Conservation (phyloP, 148 eudicot species). For the Dianthus caryophyllus region DNA sequence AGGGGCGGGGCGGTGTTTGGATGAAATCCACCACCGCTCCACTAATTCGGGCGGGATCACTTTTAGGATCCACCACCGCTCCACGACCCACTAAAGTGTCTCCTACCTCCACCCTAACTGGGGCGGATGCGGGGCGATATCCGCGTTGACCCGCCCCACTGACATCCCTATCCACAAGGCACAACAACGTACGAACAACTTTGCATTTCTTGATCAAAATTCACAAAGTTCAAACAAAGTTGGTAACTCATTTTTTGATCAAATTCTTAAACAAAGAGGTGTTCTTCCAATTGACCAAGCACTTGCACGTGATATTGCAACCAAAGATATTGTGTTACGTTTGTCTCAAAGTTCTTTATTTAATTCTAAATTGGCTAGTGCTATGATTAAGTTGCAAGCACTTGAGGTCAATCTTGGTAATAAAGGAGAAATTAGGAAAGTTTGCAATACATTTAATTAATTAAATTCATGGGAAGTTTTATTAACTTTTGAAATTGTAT, state of each 20-base stretch:
- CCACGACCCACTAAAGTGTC: too few species aligned
- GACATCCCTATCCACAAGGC: too few species aligned
- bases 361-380: conserved; percentile 14
- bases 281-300: conserved; percentile 25
- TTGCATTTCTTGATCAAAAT: conserved; percentile 22
- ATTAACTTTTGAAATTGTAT: too few species aligned
- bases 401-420: conserved; percentile 22
- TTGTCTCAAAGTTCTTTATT: conserved; percentile 7
- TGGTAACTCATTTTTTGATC: conserved; percentile 26
- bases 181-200: too few species aligned
- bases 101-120: too few species aligned
- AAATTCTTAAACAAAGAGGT: conserved; percentile 18
- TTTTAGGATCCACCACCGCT: too few species aligned
- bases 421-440: conserved; percentile 23
- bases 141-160: too few species aligned
- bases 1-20: too few species aligned
- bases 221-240: conserved; percentile 16
- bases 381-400: conserved; percentile 28
- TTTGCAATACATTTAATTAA: conserved; percentile 23
- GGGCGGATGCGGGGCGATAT: too few species aligned
- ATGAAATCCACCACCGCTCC: too few species aligned
- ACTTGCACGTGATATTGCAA: conserved; percentile 14
- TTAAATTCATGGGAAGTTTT: not conserved
- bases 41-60: too few species aligned
- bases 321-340: conserved; percentile 3